Evolutionary conservation across 1,284 basidiomycete species (phyloP), one percentile per base, ranked within the genome.

Genomic region (Omphalotus olearius): DNA sequence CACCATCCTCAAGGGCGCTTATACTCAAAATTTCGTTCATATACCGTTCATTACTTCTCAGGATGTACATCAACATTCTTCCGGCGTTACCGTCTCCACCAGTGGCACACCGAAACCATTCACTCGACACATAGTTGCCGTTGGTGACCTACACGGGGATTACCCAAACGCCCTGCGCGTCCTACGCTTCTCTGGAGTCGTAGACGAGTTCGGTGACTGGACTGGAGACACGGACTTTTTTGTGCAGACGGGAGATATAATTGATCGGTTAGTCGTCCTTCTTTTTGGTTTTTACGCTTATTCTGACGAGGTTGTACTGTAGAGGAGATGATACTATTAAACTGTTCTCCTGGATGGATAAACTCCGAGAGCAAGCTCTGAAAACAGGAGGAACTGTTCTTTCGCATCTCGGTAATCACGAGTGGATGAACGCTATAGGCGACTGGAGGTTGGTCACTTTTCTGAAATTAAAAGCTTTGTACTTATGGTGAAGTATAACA

Each of bases 181-280:
- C 4, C 72, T 96, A 28, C 74, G 83, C 40, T 90, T 93, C 75
- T 82, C 90, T 5, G 75, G 77, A 2, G 79, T 95, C 5, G 80
- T 88, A 3, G 80, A 88, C 57, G 71, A 79, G n/a, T 62, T 76
- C 2, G 83, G 80, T 0, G 70, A 83, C 48, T 96, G 93, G 93
- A 79, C 80, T 7, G 92, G 85, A 1, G 72, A 85, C 18, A 80
- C 82, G 3, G 90, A 93, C 64, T 82, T 85, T 50, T 84, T 94
- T 56, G 92, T 95, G 13, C 93, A 96, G 71, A 96, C 93, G 0
- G 93, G 93, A 3, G 93, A 97, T 66, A 94, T 96, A 42, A 88
- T 96, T 56, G 93, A 95, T 68, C 75, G 89, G 80, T 88, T 56
- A 42, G 73, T 64, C 23, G 14, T 38, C 10, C 10, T 13, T 40